Evolutionary conservation across 805 yeast genomes (phyloP).

Genomic region (Komagataella populi): DNA sequence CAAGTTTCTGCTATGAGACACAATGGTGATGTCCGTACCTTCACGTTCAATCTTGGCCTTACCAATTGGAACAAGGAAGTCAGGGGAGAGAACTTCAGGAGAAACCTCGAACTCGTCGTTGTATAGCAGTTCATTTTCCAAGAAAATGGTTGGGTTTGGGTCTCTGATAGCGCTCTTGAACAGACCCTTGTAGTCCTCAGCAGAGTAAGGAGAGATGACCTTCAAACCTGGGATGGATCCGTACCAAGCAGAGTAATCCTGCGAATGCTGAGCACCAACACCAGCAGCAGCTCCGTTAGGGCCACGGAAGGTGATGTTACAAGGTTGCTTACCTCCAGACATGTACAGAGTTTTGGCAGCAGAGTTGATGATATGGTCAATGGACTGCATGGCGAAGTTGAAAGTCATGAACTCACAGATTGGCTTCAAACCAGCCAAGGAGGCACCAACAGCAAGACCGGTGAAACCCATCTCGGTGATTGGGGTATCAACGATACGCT

Average conservation of each 20-base stretch:
- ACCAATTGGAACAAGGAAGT: constrained; percentile 86
- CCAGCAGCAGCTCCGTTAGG: constrained; percentile 99
- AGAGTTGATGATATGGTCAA: constrained; percentile 95
- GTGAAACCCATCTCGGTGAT: constrained; percentile 99
- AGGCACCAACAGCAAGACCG: constrained; percentile 90
- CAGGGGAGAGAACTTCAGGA: constrained; percentile 81
- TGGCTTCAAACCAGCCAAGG: constrained; percentile 93
- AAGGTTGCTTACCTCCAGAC: constrained; percentile 98
- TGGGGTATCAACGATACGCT: constrained; percentile 91
- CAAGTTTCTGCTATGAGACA: constrained; percentile 88
- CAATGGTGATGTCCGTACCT: constrained; percentile 83
- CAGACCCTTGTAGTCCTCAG: constrained; percentile 94
- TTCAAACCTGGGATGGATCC: constrained; percentile 97
- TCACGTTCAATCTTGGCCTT: constrained; percentile 90
- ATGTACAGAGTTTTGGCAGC: constrained; percentile 98
- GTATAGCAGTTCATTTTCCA: constrained; percentile 92
- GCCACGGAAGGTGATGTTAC: constrained; percentile 96
- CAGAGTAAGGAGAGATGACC: constrained; percentile 88
- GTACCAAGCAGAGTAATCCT: constrained; percentile 96
- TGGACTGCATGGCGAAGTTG: constrained; percentile 99
- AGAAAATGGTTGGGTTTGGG: constrained; percentile 93
- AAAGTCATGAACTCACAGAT: constrained; percentile 98
- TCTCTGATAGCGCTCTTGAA: constrained; percentile 95
- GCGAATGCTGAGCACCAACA: constrained; percentile 99
- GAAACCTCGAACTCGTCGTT: constrained; percentile 84